These are phyloP conservation scores for Collybia sp. DNA, from an alignment of 768 basidiomycete genomes.

Conservation along the genomic window DNA sequence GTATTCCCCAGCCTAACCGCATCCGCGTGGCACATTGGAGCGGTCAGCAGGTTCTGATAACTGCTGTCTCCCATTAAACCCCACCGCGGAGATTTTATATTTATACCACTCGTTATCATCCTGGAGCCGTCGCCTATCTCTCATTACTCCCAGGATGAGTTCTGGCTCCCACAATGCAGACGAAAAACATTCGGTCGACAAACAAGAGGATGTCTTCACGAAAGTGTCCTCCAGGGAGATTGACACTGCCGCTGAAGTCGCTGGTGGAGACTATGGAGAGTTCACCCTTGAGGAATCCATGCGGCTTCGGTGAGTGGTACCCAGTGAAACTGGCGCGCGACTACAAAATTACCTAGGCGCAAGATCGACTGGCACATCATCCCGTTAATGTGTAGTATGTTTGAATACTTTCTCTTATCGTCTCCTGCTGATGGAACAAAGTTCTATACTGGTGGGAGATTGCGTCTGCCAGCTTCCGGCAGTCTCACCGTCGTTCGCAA, in stretches of 20 bases:
- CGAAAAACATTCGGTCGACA: too few species aligned
- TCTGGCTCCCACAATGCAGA: too few species aligned
- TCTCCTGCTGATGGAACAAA: conserved; percentile 30
- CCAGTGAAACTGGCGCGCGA: neutral
- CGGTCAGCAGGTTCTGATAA: too few species aligned
- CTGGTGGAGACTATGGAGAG: neutral
- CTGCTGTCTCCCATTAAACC: too few species aligned
- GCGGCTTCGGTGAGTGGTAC: neutral
- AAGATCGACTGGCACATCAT: conserved; percentile 75
- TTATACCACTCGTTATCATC: too few species aligned
- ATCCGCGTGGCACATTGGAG: too few species aligned
- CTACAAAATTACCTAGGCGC: conserved; percentile 32
- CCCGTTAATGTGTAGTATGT: conserved; percentile 80
- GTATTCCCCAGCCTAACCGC: too few species aligned
- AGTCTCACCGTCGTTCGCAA: neutral
- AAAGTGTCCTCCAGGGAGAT: neutral
- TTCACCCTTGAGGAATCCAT: neutral
- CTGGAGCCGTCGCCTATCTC: too few species aligned
- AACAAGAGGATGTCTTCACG: too few species aligned
- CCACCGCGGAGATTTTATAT: too few species aligned
- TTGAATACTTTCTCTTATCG: neutral
- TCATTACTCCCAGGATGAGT: too few species aligned
- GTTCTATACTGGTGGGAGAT: conserved; percentile 52
- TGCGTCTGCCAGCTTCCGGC: neutral
- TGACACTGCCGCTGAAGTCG: neutral